Conservation (phyloP, 2,329 filamentous ascomycete genomes). For the Fusarium hainanense region DNA sequence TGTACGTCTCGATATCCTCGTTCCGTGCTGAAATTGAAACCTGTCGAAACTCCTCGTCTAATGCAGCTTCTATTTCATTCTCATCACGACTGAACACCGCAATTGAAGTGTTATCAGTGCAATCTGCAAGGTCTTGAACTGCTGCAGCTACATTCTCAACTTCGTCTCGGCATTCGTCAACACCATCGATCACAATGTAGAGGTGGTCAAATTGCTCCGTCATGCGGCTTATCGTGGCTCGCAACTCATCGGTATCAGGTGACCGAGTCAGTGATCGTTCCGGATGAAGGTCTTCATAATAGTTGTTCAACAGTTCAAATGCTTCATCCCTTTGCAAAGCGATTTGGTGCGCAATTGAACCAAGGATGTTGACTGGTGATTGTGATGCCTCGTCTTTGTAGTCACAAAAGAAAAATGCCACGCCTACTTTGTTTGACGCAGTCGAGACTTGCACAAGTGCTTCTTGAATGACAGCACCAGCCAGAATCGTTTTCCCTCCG, state of each 20-base stretch:
- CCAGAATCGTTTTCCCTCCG: constrained; percentile 17
- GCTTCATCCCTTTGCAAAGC: constrained; percentile 14
- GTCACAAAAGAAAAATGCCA: constrained; percentile 28
- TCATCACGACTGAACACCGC: constrained; percentile 22
- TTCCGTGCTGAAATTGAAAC: constrained; percentile 11
- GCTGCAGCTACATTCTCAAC: neutral
- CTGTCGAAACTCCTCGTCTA: neutral
- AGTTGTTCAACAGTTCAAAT: constrained; percentile 2
- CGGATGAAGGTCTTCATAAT: constrained; percentile 14
- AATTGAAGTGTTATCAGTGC: neutral
- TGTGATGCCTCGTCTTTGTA: neutral
- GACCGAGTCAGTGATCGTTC: neutral
- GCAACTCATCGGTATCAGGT: neutral
- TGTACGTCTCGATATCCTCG: constrained; percentile 16
- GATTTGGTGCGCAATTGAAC: constrained; percentile 10
- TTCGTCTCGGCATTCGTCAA: constrained; percentile 7
- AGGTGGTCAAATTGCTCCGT: neutral
- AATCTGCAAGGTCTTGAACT: neutral
- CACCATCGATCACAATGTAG: neutral
- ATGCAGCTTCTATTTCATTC: neutral
- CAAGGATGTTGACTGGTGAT: neutral
- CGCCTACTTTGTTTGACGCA: neutral
- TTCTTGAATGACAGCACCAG: constrained; percentile 17
- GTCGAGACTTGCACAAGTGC: neutral
- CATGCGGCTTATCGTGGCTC: neutral